These are phyloP conservation scores for Ceratocystis cubensis DNA, from an alignment of 2,329 filamentous ascomycete genomes.

Conservation along the genomic window DNA sequence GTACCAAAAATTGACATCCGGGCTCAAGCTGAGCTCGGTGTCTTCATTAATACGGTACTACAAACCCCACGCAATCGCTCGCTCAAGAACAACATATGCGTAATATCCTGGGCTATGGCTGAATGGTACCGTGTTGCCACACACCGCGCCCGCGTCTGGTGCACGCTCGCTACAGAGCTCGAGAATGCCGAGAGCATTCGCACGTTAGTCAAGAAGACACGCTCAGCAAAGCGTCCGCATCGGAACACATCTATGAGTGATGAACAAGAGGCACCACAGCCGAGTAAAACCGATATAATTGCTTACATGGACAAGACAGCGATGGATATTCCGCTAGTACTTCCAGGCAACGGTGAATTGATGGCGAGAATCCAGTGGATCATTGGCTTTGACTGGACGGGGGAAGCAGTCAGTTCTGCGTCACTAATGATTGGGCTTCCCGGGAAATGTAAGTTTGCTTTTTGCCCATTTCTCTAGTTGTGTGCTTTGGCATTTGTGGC, in stretches of 20 bases:
- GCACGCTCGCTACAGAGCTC: constrained; percentile 38
- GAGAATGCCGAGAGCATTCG: constrained; percentile 28
- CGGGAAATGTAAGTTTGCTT: constrained; percentile 45
- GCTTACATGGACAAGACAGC: constrained; percentile 21
- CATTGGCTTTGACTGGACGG: constrained; percentile 59
- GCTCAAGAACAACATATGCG: constrained; percentile 44
- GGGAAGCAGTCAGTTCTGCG: constrained; percentile 51
- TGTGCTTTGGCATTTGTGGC: not conserved
- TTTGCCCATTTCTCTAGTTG: not conserved
- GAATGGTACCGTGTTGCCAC: constrained; percentile 53
- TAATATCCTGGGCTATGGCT: constrained; percentile 53
- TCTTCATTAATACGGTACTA: not conserved
- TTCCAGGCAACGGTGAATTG: constrained; percentile 25
- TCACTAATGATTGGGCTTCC: constrained; percentile 44
- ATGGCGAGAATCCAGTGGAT: constrained; percentile 43
- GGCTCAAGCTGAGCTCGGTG: constrained; percentile 45
- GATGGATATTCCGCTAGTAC: constrained; percentile 26
- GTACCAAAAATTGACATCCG: constrained; percentile 45
- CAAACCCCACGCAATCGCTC: constrained; percentile 28
- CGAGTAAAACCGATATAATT: constrained; percentile 13
- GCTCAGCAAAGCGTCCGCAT: constrained; percentile 24
- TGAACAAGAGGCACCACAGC: constrained; percentile 11
- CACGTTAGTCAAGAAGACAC: constrained; percentile 27
- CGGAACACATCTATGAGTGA: constrained; percentile 20
- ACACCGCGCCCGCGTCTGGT: constrained; percentile 52